Percentiles rank a stretch among this genome's conserved stretches.
phyloP scores from a whole-genome alignment of 305 asterid genomes.

The Stenogyne calaminthoides region DNA sequence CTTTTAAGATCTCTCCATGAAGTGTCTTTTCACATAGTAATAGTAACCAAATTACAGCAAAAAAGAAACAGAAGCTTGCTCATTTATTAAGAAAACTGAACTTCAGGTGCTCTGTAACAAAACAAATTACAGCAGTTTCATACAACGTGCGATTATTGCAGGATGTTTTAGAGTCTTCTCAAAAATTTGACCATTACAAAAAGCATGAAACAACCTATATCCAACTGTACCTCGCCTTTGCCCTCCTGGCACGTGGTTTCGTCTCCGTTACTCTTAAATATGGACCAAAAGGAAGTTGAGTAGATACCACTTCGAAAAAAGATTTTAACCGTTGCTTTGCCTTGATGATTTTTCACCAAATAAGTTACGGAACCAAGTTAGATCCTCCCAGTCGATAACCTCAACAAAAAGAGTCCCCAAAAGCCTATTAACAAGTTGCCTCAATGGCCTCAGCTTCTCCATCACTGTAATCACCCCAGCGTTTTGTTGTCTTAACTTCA shows the following conservation, averaged over 20 bases:
- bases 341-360: conserved; percentile 27
- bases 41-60: neutral
- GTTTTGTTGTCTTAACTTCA: conserved; percentile 49
- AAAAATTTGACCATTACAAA: conserved; percentile 33
- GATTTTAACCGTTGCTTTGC: conserved; percentile 11
- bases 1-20: no score
- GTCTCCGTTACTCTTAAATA: neutral
- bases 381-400: conserved; percentile 14
- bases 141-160: conserved; percentile 30
- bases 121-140: conserved; percentile 29
- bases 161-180: conserved; percentile 20
- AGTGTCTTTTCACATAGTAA: no score
- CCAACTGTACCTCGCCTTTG: conserved; percentile 17
- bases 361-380: conserved; percentile 18
- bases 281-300: neutral
- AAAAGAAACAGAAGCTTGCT: conserved; percentile 6
- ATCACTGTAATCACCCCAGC: conserved; percentile 50
- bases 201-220: conserved; percentile 16
- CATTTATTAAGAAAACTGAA: conserved; percentile 24
- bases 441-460: conserved; percentile 50
- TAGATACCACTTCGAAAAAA: no score
- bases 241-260: neutral
- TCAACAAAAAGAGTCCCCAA: no score
- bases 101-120: conserved; percentile 19
- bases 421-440: conserved; percentile 27